Evolutionary conservation across 345 rosid species (phyloP), one percentile per base, ranked within the genome.

Genomic region (Turnera subulata): DNA sequence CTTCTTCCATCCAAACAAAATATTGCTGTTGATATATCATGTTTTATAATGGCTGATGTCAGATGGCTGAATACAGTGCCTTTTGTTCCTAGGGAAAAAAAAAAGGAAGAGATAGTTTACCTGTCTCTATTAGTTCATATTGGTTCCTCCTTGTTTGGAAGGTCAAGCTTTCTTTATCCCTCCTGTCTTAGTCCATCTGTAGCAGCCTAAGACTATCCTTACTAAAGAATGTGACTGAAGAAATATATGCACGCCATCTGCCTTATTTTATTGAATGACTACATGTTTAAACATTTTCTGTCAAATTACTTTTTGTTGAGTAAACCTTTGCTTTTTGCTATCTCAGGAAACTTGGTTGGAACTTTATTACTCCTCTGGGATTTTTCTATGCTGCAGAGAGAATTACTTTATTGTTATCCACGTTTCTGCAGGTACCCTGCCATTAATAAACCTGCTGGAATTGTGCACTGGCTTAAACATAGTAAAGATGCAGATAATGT

Each of bases 391-490:
- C 50, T 23, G 40, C 17, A 43, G 23, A 33, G 39, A 42, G 21
- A 44, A 59, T 46, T 2, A 42, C 39, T 43, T 35, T 42, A 55
- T 5, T 17, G 18, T 46, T 52, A 37, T 43, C 19, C 24, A 6
- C 26, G 50, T 17, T 46, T 59, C 45, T 62, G 70, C 62, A 87
- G 99, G 99, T 90, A 93, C 69, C 97, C 99, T 43, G 97, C 97
- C 26, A 89, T 93, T 61, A 93, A 90, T 73, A 89, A 93, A 74
- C 99, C 99, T 18, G 97, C 92, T 25, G 99, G 96, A 71, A 72
- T 93, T 58, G 82, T 81, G 45, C 81, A 93, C 79, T 93, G 99
- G 97, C 88, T 93, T 58, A 75, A 85, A 63, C 89, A 93, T 72
- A 87, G 95, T 71, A 78, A 87, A 74, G 97, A 90, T 50, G 96